These are phyloP conservation scores for Colletotrichum brevisporum DNA, from an alignment of 2,329 filamentous ascomycete species.

Conservation along the genomic window DNA sequence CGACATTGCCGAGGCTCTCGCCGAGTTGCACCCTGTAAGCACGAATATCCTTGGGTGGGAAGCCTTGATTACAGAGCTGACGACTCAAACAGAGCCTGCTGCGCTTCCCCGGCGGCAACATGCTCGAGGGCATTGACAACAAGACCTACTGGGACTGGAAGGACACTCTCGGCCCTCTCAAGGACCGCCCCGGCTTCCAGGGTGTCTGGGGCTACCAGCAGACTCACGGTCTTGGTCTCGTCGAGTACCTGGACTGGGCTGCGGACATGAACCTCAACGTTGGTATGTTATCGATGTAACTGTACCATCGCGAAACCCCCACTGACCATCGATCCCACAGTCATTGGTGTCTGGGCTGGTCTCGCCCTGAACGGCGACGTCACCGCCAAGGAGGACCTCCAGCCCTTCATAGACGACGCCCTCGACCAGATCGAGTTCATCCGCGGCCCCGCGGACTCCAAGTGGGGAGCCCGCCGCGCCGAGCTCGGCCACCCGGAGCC, in stretches of 20 bases:
- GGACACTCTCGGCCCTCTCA: conserved; percentile 67
- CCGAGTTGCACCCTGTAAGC: conserved; percentile 64
- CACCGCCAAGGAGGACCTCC: conserved; percentile 65
- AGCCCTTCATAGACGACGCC: conserved; percentile 70
- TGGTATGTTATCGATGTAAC: conserved; percentile 48
- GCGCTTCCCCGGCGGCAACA: conserved; percentile 76
- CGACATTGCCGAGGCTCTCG: conserved; percentile 68
- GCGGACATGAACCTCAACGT: conserved; percentile 71
- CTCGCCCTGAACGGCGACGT: conserved; percentile 68
- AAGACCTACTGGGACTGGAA: conserved; percentile 66
- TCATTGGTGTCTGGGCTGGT: conserved; percentile 72
- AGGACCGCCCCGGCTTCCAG: conserved; percentile 67
- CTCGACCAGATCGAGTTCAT: conserved; percentile 76
- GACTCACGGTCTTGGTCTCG: conserved; percentile 72
- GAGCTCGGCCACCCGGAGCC: conserved; percentile 73
- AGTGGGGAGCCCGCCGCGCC: conserved; percentile 71
- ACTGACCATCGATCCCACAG: conserved; percentile 43
- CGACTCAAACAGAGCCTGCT: conserved; percentile 59
- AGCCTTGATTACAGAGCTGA: background rate
- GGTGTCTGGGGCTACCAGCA: conserved; percentile 73
- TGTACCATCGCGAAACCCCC: background rate
- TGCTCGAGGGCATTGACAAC: conserved; percentile 65
- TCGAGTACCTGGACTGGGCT: conserved; percentile 74
- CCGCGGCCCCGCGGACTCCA: conserved; percentile 64
- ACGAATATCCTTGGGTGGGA: conserved; percentile 29